Conservation (phyloP, 768 basidiomycete species). For the Hysterangium stoloniferum region DNA sequence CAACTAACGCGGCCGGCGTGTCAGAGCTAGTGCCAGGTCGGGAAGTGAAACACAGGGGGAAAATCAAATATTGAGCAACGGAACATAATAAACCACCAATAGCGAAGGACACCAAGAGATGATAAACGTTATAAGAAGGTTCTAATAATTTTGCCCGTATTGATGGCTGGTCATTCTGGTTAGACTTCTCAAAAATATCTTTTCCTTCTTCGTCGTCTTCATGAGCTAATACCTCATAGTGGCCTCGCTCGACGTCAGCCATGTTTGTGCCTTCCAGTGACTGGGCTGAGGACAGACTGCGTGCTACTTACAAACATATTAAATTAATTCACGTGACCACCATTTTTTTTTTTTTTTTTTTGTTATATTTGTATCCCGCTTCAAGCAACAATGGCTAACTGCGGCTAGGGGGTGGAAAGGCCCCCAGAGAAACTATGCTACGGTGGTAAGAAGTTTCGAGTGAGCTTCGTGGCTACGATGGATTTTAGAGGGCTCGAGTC, state of each 20-base stretch:
- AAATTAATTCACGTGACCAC: too few relatives aligned
- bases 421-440: too few relatives aligned
- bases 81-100: conserved; percentile 4
- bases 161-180: neutral
- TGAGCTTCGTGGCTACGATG: too few relatives aligned
- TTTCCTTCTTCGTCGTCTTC: conserved; percentile 3
- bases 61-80: conserved; percentile 1
- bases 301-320: too few relatives aligned
- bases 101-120: conserved; percentile 1
- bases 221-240: conserved; percentile 1
- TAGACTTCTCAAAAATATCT: neutral
- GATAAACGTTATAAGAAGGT: conserved; percentile 2
- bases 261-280: too few relatives aligned
- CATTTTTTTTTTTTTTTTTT: too few relatives aligned
- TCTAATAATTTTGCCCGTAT: neutral
- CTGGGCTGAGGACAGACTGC: too few relatives aligned
- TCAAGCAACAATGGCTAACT: too few relatives aligned
- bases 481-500: too few relatives aligned
- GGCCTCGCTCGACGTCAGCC: conserved; percentile 4
- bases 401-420: too few relatives aligned
- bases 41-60: neutral
- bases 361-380: too few relatives aligned
- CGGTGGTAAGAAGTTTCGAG: too few relatives aligned
- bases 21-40: neutral
- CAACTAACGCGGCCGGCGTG: conserved; percentile 23